Percentiles rank a stretch among this genome's conserved stretches.
Evolutionary conservation across 306 rosid genomes (phyloP).

Genomic region (Urtica urens): DNA sequence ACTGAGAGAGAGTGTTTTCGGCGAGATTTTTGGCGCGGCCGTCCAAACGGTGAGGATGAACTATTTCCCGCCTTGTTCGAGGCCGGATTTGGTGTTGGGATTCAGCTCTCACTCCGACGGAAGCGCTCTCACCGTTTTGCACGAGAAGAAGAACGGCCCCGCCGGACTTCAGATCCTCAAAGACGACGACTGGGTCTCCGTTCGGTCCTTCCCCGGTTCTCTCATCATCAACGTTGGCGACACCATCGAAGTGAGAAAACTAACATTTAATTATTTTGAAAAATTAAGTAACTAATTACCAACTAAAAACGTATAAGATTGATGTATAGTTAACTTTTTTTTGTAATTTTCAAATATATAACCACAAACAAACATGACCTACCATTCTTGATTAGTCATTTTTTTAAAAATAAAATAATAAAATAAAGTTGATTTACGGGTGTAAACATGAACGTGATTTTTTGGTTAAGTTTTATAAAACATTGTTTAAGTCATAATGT

Average conservation of each 20-base stretch:
- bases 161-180: constrained; percentile 31
- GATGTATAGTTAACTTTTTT: too few species aligned
- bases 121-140: constrained; percentile 20
- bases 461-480: too few species aligned
- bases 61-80: constrained; percentile 37
- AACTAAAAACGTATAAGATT: too few species aligned
- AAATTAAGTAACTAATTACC: too few species aligned
- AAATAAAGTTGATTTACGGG: too few species aligned
- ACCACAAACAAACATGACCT: too few species aligned
- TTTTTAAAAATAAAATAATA: too few species aligned
- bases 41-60: constrained; percentile 28
- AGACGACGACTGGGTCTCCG: constrained; percentile 24
- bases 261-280: too few species aligned
- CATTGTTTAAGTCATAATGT: too few species aligned
- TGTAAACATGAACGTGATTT: too few species aligned
- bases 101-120: constrained; percentile 30
- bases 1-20: constrained; percentile 12
- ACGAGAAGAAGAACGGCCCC: constrained; percentile 30
- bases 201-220: constrained; percentile 27
- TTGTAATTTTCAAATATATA: too few species aligned
- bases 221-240: constrained; percentile 34
- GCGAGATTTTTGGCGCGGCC: constrained; percentile 23
- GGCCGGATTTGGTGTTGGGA: constrained; percentile 31
- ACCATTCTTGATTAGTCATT: too few species aligned
- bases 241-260: constrained; percentile 23